Evolutionary conservation across 73 alveolate genomes (phyloP), one percentile per base, ranked within the genome.

Genomic region (Blepharisma stoltei): DNA sequence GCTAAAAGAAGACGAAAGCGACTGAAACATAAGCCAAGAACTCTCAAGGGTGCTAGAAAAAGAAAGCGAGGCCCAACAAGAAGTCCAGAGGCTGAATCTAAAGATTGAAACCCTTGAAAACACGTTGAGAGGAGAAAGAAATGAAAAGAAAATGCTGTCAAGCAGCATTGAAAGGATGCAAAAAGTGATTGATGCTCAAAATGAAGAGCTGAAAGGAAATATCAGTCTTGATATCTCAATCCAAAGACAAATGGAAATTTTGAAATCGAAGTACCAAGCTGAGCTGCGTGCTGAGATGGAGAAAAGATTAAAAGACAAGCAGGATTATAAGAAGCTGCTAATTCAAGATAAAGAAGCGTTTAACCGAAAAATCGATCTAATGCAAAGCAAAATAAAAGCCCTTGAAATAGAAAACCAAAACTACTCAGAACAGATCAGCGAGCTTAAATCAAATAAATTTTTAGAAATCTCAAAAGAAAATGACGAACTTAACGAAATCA

Each of bases 311-410:
- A 60, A 25, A 38, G 73, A 60, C 23, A 60, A 60, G 23, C 73
- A 60, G 73, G 46, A 25, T 25, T 60, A 20, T 60, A 60, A 60
- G 5, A n/a, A 60, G 45, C 73, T 14, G 2, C 23, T 60, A 25
- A 60, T 60, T 25, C 48, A 60, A 25, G 73, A 60, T 4, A 60
- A 60, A 60, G 73, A 60, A 60, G 73, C 73, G 0, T 60, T 60
- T 60, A 32, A 32, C 41, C 41, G 41, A 32, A 32, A 32, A 32
- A 32, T 32, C 41, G 41, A 32, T 32, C 3, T 32, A 32, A 32
- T 32, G 41, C 41, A 32, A 32, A 32, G 41, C 41, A 32, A 32
- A 32, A 32, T 32, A 32, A 32, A 32, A 3, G 41, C 41, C 3
- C 41, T 32, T 32, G 41, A 32, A 32, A 3, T 1, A 32, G 41